phyloP scores from a whole-genome alignment of 2,329 filamentous ascomycete species.

The Ophiostoma sp. region DNA sequence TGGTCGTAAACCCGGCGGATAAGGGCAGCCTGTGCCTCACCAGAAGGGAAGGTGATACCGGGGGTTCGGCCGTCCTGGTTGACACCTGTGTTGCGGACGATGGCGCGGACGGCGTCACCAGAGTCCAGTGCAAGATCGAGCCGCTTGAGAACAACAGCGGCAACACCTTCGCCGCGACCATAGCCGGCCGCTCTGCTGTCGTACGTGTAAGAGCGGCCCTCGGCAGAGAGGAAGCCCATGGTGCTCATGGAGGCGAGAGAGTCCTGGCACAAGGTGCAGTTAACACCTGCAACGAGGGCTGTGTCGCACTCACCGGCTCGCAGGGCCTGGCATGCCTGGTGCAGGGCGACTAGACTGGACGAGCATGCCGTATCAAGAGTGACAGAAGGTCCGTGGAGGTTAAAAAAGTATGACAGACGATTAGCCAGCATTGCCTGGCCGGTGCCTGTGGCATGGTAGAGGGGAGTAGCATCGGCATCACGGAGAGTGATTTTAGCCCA shows the following conservation, averaged over 20 bases:
- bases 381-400: conserved; percentile 40
- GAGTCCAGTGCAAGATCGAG: conserved; percentile 36
- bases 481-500: conserved; percentile 29
- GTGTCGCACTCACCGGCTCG: conserved; percentile 26
- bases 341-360: conserved; percentile 38
- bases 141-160: conserved; percentile 41
- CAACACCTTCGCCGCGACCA: conserved; percentile 46
- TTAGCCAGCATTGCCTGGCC: conserved; percentile 37
- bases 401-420: conserved; percentile 40
- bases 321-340: conserved; percentile 36
- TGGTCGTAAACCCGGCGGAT: conserved; percentile 26
- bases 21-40: conserved; percentile 30
- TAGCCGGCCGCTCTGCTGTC: conserved; percentile 45
- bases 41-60: conserved; percentile 27
- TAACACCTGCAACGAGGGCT: conserved; percentile 28
- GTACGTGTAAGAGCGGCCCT: conserved; percentile 32
- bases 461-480: conserved; percentile 29
- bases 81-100: conserved; percentile 28
- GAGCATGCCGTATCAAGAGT: conserved; percentile 45
- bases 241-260: conserved; percentile 42
- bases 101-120: conserved; percentile 36
- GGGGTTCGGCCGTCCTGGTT: conserved; percentile 28
- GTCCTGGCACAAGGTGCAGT: conserved; percentile 29
- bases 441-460: conserved; percentile 36
- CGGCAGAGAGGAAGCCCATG: conserved; percentile 41